Evolutionary conservation across 2,329 filamentous ascomycete genomes (phyloP).

Genomic region (Grosmannia penicillata): DNA sequence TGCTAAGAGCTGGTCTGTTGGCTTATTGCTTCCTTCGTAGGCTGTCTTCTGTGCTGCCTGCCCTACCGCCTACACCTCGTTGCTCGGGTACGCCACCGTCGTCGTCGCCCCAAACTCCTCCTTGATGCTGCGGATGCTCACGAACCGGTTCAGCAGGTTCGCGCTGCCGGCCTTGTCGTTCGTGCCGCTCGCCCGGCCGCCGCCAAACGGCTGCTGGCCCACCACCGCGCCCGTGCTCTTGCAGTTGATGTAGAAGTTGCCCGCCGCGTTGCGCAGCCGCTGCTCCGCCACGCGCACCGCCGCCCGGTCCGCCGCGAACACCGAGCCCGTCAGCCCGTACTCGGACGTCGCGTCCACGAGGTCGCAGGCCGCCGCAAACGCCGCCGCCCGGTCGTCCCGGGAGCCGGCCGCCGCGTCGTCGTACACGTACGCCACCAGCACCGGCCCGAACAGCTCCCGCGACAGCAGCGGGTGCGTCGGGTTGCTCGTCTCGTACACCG

Average conservation of each 20-base stretch:
- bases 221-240: slow-evolving; percentile 42
- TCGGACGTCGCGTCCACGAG: slow-evolving; percentile 58
- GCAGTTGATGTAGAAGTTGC: slow-evolving; percentile 44
- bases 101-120: slow-evolving; percentile 57
- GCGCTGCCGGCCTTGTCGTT: slow-evolving; percentile 42
- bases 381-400: slow-evolving; percentile 21
- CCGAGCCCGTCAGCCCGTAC: slow-evolving; percentile 41
- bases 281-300: slow-evolving; percentile 35
- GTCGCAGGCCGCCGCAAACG: slow-evolving; percentile 36
- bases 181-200: slow-evolving; percentile 35
- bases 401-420: slow-evolving; percentile 19
- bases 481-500: slow-evolving; percentile 26
- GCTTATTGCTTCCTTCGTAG: not conserved
- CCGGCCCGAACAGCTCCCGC: slow-evolving; percentile 32
- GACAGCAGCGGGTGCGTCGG: slow-evolving; percentile 28
- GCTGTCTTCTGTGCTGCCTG: not conserved
- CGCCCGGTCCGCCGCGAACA: slow-evolving; percentile 32
- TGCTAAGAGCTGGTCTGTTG: too few relatives aligned
- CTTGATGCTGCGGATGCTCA: slow-evolving; percentile 38
- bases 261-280: slow-evolving; percentile 35
- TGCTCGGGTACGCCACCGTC: slow-evolving; percentile 55
- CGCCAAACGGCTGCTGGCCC: slow-evolving; percentile 41
- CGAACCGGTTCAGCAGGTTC: slow-evolving; percentile 33
- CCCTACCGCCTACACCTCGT: slow-evolving; percentile 34
- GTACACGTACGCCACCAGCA: slow-evolving; percentile 32